Base-by-base conservation (phyloP, 148 eudicot genomes). In the Rheum nobile region DNA sequence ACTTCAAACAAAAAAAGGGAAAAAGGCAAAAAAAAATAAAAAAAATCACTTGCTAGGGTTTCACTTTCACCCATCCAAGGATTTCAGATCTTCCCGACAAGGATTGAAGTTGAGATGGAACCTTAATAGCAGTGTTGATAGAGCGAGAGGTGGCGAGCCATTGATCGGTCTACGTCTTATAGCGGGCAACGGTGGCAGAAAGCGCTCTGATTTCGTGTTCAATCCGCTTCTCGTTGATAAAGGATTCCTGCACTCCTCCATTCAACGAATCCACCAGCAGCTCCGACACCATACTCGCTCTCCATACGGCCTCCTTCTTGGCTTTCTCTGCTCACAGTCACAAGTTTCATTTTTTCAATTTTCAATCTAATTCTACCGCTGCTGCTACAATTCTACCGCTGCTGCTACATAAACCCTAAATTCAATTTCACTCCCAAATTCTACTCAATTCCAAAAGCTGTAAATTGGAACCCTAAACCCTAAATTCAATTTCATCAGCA, bases 81-180 rank as follows among this genome's bases (percentile, higher is more conserved):
- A 0, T 24, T 57, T 24, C 4, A 57, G 6, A 19, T 21, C 0
- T 59, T 59, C 1, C 46, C 3, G 52, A 42, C 9, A 17, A 74
- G 38, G 29, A 17, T 12, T 19, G 57, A 35, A 42, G 38, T 52
- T 32, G 47, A 43, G 16, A 65, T 2, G 4, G 16, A 34, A 86
- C 91, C 91, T 94, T 94, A 46, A 91, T 71, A 3, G 96, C 96
- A 67, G 80, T 80, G 74, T 89, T 91, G 68, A 94, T 83, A 37
- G 96, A 79, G 37, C 76, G 91, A 54, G 98, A 89, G 65, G 93
- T 86, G 0, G 88, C 79, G 22, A 94, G 84, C 98, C 98, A 94
- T 72, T 86, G 91, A 71, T 94, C 90, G n/a, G 96, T 91, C 67
- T 91, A 93, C 82, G 85, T 94, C 13, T 78, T 85, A 75, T 85